Percentiles rank a stretch among this genome's conserved stretches.
Conservation (phyloP, 257 asterid genomes). For the Primulina huaijiensis region DNA sequence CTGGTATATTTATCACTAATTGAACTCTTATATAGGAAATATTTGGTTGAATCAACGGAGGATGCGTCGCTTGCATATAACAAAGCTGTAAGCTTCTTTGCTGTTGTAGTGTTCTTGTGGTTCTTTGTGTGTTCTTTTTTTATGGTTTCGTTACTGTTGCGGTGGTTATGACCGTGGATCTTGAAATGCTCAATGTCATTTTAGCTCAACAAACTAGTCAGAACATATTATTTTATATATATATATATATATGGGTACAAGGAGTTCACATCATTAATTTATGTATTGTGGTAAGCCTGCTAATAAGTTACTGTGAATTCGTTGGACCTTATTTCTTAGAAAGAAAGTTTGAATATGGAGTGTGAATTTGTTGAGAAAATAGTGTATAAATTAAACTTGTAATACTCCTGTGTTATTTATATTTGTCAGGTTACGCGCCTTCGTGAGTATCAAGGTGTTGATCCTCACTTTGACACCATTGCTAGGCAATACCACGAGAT, state of each 20-base stretch:
- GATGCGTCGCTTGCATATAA: slow-evolving; percentile 95
- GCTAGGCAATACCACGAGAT: slow-evolving; percentile 97
- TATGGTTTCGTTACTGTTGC: slow-evolving; percentile 10
- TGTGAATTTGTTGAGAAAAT: background rate
- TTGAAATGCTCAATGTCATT: slow-evolving; percentile 4
- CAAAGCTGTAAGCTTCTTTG: slow-evolving; percentile 71
- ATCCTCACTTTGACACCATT: slow-evolving; percentile 90
- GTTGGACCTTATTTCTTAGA: background rate
- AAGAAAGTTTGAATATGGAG: background rate
- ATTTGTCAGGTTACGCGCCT: slow-evolving; percentile 72
- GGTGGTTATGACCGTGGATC: slow-evolving; percentile 2
- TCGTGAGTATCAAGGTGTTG: slow-evolving; percentile 97
- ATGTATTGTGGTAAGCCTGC: too few relatives aligned
- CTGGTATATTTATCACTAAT: slow-evolving; percentile 20
- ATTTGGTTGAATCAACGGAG: slow-evolving; percentile 86
- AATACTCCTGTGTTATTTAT: slow-evolving; percentile 15
- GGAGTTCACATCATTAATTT: too few relatives aligned
- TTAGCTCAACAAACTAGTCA: background rate
- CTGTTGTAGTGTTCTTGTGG: slow-evolving; percentile 8
- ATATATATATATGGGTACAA: too few relatives aligned
- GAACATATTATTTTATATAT: background rate
- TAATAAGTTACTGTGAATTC: background rate
- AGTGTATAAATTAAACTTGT: background rate
- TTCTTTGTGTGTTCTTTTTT: slow-evolving; percentile 12
- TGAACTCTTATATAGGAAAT: slow-evolving; percentile 51